Conservation (phyloP, 768 basidiomycete genomes). For the Agaricus bisporus region DNA sequence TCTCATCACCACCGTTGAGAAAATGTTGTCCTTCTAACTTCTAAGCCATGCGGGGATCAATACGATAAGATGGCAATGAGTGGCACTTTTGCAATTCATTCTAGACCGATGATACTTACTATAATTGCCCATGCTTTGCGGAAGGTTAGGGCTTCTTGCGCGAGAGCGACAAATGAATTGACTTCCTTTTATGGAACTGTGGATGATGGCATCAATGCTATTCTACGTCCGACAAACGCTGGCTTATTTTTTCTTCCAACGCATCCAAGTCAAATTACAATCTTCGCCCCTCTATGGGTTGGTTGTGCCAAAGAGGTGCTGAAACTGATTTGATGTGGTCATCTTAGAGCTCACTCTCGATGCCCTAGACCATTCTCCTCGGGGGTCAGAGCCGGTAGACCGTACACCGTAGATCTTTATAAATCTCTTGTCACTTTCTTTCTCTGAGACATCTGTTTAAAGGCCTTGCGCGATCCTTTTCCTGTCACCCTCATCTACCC, state of each 20-base stretch:
- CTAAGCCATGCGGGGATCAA: too few relatives aligned
- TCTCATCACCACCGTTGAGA: too few relatives aligned
- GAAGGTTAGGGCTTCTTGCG: too few relatives aligned
- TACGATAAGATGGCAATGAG: too few relatives aligned
- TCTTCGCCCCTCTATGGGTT: constrained; percentile 7
- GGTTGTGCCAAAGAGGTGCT: constrained; percentile 12
- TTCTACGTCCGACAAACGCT: constrained; percentile 4
- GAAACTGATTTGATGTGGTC: constrained; percentile 5
- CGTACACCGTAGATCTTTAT: constrained; percentile 4
- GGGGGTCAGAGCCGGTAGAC: constrained; percentile 12
- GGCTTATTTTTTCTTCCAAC: neutral
- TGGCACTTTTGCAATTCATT: too few relatives aligned
- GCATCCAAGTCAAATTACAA: constrained; percentile 13
- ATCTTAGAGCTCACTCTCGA: constrained; percentile 11
- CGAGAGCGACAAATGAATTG: too few relatives aligned
- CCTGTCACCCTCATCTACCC: neutral
- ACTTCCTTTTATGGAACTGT: too few relatives aligned
- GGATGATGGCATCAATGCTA: constrained; percentile 1
- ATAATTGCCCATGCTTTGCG: too few relatives aligned
- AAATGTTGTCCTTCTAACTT: too few relatives aligned
- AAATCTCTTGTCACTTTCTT: neutral
- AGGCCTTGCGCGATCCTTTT: neutral
- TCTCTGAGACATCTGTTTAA: constrained; percentile 3
- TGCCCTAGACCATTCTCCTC: too few relatives aligned
- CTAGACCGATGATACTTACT: too few relatives aligned